Evolutionary conservation across 2,329 filamentous ascomycete genomes (phyloP).

Genomic region (Hypoxylon sp.): DNA sequence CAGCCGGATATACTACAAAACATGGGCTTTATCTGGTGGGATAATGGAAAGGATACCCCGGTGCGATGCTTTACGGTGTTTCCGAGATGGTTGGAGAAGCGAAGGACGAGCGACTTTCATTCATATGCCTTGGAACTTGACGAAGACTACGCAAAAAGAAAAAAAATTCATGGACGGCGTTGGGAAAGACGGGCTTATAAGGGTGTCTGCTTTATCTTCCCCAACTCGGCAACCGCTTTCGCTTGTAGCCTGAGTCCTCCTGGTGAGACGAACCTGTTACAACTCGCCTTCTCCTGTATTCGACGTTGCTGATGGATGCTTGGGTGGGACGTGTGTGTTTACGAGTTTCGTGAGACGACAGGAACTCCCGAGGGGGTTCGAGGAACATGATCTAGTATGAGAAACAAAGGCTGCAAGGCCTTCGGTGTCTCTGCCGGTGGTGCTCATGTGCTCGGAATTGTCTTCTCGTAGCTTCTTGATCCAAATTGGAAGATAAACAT

Average conservation of each 20-base stretch:
- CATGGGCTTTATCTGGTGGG: conserved; percentile 44
- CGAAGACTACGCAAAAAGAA: conserved; percentile 44
- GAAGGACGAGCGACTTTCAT: conserved; percentile 39
- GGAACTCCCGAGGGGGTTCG: conserved; percentile 14
- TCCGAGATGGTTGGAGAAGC: conserved; percentile 43
- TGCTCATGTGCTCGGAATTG: conserved; percentile 30
- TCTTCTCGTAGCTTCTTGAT: conserved; percentile 40
- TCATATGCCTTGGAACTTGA: conserved; percentile 39
- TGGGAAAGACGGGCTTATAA: conserved; percentile 49
- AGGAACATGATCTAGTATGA: conserved; percentile 23
- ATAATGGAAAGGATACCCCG: conserved; percentile 51
- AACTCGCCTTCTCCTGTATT: conserved; percentile 42
- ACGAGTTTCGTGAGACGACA: conserved; percentile 25
- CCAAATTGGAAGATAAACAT: conserved; percentile 40
- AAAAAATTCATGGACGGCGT: conserved; percentile 49
- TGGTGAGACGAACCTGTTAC: conserved; percentile 45
- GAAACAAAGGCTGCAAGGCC: conserved; percentile 21
- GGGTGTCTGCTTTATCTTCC: conserved; percentile 44
- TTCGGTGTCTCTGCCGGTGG: conserved; percentile 13
- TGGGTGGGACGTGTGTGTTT: conserved; percentile 48
- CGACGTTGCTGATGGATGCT: conserved; percentile 37
- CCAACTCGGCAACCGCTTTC: conserved; percentile 42
- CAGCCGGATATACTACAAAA: conserved; percentile 50
- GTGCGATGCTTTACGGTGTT: conserved; percentile 47
- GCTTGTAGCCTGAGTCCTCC: conserved; percentile 44